phyloP scores from a whole-genome alignment of 371 early-diverging fungal species.

The Dichotomocladium elegans region DNA sequence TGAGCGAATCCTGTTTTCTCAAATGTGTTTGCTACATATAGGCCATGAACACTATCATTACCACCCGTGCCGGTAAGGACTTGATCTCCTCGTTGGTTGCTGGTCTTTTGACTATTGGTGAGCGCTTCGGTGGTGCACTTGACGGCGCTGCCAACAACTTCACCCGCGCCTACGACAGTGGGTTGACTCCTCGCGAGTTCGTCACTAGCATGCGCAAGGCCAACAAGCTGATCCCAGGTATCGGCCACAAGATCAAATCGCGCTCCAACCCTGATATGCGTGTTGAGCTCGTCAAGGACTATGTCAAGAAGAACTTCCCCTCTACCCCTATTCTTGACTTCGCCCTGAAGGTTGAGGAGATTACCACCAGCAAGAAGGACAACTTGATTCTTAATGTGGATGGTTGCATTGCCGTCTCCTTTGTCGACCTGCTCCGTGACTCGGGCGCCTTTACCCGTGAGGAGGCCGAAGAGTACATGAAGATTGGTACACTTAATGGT shows the following conservation, averaged over 20 bases:
- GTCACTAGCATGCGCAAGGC: constrained; percentile 89
- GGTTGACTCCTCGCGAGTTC: constrained; percentile 86
- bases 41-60: constrained; percentile 98
- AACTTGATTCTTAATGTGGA: constrained; percentile 97
- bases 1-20: too few species aligned
- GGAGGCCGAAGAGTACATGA: constrained; percentile 95
- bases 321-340: constrained; percentile 85
- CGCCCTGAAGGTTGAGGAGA: constrained; percentile 90
- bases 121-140: constrained; percentile 96
- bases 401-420: constrained; percentile 93
- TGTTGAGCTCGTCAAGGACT: constrained; percentile 91
- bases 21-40: constrained; percentile 6
- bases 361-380: constrained; percentile 97
- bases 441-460: constrained; percentile 92
- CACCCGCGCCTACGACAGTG: constrained; percentile 86
- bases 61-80: constrained; percentile 97
- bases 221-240: constrained; percentile 92
- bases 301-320: constrained; percentile 89
- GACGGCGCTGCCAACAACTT: constrained; percentile 95
- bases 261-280: constrained; percentile 98
- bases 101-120: constrained; percentile 94
- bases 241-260: constrained; percentile 98
- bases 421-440: constrained; percentile 91
- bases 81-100: constrained; percentile 91
- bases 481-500: constrained; percentile 95